Percentiles rank a stretch among this genome's conserved stretches.
Conservation (phyloP, 2,329 filamentous ascomycete species). For the Pseudocercospora pini-densiflorae region DNA sequence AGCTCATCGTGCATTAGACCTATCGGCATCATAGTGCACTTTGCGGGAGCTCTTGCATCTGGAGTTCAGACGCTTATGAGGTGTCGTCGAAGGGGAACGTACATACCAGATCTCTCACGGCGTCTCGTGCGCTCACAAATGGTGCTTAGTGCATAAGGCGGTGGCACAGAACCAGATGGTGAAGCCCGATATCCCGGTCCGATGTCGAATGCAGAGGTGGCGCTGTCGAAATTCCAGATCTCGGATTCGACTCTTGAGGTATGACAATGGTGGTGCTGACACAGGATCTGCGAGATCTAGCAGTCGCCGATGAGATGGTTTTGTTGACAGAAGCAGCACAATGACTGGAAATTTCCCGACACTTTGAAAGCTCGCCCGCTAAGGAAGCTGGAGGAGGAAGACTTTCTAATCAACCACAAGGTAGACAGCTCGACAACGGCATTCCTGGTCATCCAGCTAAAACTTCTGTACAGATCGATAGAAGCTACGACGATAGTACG, state of each 20-base stretch:
- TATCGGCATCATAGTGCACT: slow-evolving; percentile 7
- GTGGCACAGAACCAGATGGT: slow-evolving; percentile 22
- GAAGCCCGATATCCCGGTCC: slow-evolving; percentile 11
- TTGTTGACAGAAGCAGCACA: slow-evolving; percentile 30
- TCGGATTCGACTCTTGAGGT: slow-evolving; percentile 40
- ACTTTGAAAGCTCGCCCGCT: slow-evolving; percentile 37
- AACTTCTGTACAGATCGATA: slow-evolving; percentile 33
- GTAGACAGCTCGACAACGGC: slow-evolving; percentile 5
- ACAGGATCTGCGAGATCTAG: not conserved
- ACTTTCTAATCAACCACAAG: slow-evolving; percentile 41
- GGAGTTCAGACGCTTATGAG: not conserved
- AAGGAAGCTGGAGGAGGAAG: slow-evolving; percentile 38
- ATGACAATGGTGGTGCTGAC: slow-evolving; percentile 10
- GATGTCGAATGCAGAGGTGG: slow-evolving; percentile 22
- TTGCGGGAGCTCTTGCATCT: not conserved
- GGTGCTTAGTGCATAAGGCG: slow-evolving; percentile 23
- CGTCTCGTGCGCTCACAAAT: slow-evolving; percentile 10
- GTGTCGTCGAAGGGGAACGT: not conserved
- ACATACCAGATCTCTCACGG: not conserved
- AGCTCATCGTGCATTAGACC: slow-evolving; percentile 23
- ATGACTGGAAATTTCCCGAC: slow-evolving; percentile 38
- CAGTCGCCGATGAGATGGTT: not conserved
- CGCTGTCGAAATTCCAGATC: slow-evolving; percentile 38
- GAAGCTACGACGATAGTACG: slow-evolving; percentile 42
- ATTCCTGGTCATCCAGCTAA: not conserved